Percentiles rank a stretch among this genome's conserved stretches.
phyloP scores from a whole-genome alignment of 192 early-diverging fungal genomes.

The Rhizophagus clarus region DNA sequence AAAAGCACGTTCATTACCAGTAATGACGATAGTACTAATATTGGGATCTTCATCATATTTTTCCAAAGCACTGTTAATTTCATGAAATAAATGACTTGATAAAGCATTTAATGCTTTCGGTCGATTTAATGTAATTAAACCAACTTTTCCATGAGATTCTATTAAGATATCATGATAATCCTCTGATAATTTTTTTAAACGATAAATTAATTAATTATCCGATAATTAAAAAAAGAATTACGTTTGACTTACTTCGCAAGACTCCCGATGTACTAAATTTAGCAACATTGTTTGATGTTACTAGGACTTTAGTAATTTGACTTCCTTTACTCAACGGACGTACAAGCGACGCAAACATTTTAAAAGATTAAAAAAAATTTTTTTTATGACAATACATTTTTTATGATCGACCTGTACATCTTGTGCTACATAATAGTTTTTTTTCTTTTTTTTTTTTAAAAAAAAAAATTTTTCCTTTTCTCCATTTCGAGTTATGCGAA shows the following conservation, averaged over 20 bases:
- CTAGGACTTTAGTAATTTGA: neutral
- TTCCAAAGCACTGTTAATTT: conserved; percentile 86
- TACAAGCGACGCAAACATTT: neutral
- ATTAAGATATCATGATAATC: conserved; percentile 57
- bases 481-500: no score
- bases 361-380: neutral
- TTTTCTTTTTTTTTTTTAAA: no score
- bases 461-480: no score
- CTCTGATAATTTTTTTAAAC: conserved; percentile 12
- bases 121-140: conserved; percentile 87
- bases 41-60: conserved; percentile 73
- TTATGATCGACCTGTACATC: no score
- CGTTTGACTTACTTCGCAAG: neutral
- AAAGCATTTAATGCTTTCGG: conserved; percentile 98
- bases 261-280: neutral
- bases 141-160: conserved; percentile 80
- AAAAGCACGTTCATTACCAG: conserved; percentile 95
- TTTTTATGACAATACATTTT: no score
- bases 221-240: neutral
- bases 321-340: neutral
- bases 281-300: neutral
- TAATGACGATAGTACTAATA: conserved; percentile 92
- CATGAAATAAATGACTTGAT: conserved; percentile 87
- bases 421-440: no score
- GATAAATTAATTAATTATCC: neutral